Base-by-base conservation (phyloP, 805 yeast genomes). In the Yamadazyma akitaensis region DNA sequence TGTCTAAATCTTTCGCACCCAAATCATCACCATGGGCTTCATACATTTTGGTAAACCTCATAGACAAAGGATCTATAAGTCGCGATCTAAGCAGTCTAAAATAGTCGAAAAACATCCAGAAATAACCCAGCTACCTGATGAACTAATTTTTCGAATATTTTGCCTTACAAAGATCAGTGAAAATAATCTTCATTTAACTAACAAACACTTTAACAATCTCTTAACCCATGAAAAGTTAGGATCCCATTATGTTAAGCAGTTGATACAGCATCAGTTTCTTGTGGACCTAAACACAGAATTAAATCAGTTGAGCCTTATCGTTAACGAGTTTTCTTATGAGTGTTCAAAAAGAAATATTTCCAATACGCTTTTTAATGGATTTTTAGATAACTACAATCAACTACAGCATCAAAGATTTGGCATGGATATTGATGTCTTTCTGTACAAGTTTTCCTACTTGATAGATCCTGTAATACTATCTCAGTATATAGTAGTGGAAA, bases 21-120 rank as follows among this genome's bases (percentile, higher is more conserved):
- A 28, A 28, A 12, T 11, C 32, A 28, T 9, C 32, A 17, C 25
- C 42, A 51, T 51, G 55, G 55, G 55, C 5, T 51, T 51, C 25
- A 42, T 51, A 21, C 35, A 42, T 8, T 42, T 47, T 39, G 55
- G 55, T 16, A 46, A 33, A 30, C 32, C 41, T 25, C 12, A 8
- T 13, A 18, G 37, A n/a, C 11, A 19, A 21, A 24, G 43, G 25
- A 24, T 13, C 16, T 28, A 43, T 17, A 24, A 10, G 8, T 36
- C 12, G 2, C 45, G 32, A 28, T 11, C 39, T 13, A 37, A 17
- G 40, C 19, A 24, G 17, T 42, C 21, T 5, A 41, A 18, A 33
- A 21, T 3, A 3, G 40, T n/a, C 12, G 21, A 40, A 3, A 33
- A 18, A 37, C 24, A 21, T 28, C 37, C 19, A 18, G 36, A 38